Conservation (phyloP, 2,329 filamentous ascomycete genomes). For the Aspergillus brunneoviolaceus region DNA sequence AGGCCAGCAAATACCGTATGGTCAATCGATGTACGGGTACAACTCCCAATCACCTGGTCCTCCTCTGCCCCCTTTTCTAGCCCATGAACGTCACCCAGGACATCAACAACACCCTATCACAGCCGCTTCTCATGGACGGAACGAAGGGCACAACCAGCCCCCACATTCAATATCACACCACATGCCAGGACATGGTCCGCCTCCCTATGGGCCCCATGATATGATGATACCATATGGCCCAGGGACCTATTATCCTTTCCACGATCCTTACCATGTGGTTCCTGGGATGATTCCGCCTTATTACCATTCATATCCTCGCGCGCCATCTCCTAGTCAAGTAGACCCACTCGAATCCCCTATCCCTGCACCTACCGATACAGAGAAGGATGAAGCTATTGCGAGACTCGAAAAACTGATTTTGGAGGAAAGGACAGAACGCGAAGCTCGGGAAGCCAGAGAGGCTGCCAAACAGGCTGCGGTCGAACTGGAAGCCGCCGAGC, state of each 20-base stretch:
- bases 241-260: slow-evolving; percentile 36
- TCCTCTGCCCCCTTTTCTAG: slow-evolving; percentile 28
- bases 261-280: slow-evolving; percentile 35
- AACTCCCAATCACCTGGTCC: slow-evolving; percentile 26
- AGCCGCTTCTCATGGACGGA: slow-evolving; percentile 23
- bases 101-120: slow-evolving; percentile 26
- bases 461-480: slow-evolving; percentile 44
- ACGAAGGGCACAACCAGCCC: slow-evolving; percentile 32
- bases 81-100: slow-evolving; percentile 30
- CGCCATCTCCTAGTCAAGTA: slow-evolving; percentile 34
- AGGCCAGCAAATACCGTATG: slow-evolving; percentile 27
- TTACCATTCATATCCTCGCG: slow-evolving; percentile 37
- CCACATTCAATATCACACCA: slow-evolving; percentile 33
- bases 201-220: slow-evolving; percentile 36
- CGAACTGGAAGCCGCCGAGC: slow-evolving; percentile 52
- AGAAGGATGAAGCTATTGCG: slow-evolving; percentile 57
- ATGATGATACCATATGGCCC: slow-evolving; percentile 41
- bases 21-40: slow-evolving; percentile 30
- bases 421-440: slow-evolving; percentile 44
- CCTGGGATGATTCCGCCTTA: slow-evolving; percentile 39
- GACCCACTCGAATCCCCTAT: slow-evolving; percentile 28
- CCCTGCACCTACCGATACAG: slow-evolving; percentile 49
- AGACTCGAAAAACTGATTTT: slow-evolving; percentile 60
- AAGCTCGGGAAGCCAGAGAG: slow-evolving; percentile 39
- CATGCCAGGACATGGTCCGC: slow-evolving; percentile 27